A percentile compares a stretch with the other conserved stretches of the same genome.
Conservation (phyloP, 257 asterid genomes). For the Solanum microdontum region DNA sequence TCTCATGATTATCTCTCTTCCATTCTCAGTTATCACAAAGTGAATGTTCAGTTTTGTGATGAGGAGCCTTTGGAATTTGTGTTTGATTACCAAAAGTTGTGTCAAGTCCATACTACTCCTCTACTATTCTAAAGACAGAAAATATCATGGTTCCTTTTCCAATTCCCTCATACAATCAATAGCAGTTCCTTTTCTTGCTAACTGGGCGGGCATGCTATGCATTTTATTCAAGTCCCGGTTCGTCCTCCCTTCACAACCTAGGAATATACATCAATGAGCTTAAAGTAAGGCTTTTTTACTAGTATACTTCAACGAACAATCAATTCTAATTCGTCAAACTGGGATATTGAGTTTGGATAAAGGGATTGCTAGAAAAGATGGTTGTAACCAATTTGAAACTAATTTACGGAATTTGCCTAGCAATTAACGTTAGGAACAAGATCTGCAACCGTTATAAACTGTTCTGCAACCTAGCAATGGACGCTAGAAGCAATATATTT, state of each 20-base stretch:
- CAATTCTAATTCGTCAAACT: neutral
- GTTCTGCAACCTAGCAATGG: neutral
- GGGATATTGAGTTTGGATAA: neutral
- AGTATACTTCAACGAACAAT: neutral
- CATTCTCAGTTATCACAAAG: neutral
- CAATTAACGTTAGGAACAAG: neutral
- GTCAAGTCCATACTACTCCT: neutral
- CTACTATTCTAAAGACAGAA: neutral
- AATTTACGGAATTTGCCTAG: neutral
- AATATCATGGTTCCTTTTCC: neutral
- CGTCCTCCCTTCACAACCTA: neutral
- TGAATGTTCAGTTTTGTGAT: neutral
- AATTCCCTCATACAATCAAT: neutral
- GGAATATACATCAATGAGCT: neutral
- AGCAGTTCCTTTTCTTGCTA: neutral
- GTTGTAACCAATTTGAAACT: neutral
- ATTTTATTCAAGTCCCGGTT: neutral
- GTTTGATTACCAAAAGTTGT: neutral
- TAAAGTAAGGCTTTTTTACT: neutral
- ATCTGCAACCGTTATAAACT: neutral
- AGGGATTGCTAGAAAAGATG: neutral
- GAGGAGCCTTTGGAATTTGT: neutral
- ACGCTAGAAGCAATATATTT: neutral
- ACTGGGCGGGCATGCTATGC: neutral
- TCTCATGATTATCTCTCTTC: neutral